Evolutionary conservation across 2,329 filamentous ascomycete genomes (phyloP), one percentile per base, ranked within the genome.

Genomic region (Fusarium nygamai): DNA sequence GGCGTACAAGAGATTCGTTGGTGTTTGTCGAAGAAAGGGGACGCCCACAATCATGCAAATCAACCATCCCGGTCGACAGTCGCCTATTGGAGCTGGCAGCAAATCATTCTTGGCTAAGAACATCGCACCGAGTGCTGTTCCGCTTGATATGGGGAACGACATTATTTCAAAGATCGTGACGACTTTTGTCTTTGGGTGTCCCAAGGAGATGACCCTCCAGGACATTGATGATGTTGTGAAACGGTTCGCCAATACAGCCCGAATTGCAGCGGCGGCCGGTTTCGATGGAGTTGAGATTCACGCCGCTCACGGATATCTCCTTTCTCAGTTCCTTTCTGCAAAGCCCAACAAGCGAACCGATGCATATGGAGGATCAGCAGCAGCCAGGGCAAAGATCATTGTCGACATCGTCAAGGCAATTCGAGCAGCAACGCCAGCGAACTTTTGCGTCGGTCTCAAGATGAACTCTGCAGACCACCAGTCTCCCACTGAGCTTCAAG

Each of bases 401-500:
- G 80, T 86, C 3, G 88, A 91, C 44, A 82, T 90, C 50, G 83
- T 87, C 22, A 79, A 82, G 44, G 84, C 83, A 0, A 80, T 87
- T 7, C 81, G 84, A 2, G 81, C 75, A 7, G 83, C 70, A 5
- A 83, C 84, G 6, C 82, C 80, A 6, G 66, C 71, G 12, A 75
- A 51, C 2, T 89, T 90, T 69, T 85, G 85, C 43, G 83, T 91
- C 14, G 87, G 86, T 7, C 81, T 89, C 65, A 89, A 90, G 81
- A 76, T 90, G 54, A 90, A 90, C 79, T 87, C 86, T 38, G 88
- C 87, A 1, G 89, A 92, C 71, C 87, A 88, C 72, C 88, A 90
- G 71, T 66, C 76, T n/a, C 63, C 73, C 0, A 61, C 80, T 8
- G 80, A 82, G 70, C 73, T 89, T 27, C 80, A 86, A 16, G 90